phyloP scores from a whole-genome alignment of 805 yeast species.

The Wickerhamomyces sydowiorum region DNA sequence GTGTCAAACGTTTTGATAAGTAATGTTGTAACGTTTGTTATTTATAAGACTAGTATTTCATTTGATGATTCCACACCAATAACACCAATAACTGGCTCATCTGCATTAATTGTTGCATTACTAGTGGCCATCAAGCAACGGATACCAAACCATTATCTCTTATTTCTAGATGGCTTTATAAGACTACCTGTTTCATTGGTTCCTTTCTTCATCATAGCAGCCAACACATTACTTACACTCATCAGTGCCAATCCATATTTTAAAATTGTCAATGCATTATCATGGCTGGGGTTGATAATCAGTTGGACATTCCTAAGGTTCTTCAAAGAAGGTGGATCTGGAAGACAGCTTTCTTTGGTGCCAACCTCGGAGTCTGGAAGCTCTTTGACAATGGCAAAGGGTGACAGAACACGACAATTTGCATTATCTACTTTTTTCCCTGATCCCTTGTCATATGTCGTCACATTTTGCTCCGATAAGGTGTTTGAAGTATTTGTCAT shows the following conservation, averaged over 20 bases:
- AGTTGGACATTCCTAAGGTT: constrained; percentile 37
- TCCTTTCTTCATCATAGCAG: constrained; percentile 23
- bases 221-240: constrained; percentile 15
- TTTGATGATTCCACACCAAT: constrained; percentile 2
- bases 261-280: constrained; percentile 3
- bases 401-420: constrained; percentile 18
- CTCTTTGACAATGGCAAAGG: constrained; percentile 17
- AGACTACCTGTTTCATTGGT: constrained; percentile 26
- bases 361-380: constrained; percentile 30
- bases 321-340: constrained; percentile 35
- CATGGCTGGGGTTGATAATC: constrained; percentile 27
- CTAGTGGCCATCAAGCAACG: constrained; percentile 51
- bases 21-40: constrained; percentile 28
- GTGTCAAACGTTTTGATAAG: constrained; percentile 28
- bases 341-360: constrained; percentile 36
- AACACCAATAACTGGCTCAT: constrained; percentile 13
- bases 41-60: constrained; percentile 16
- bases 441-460: constrained; percentile 28
- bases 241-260: constrained; percentile 1
- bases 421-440: constrained; percentile 38
- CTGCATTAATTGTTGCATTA: constrained; percentile 33
- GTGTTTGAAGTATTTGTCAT: constrained; percentile 21
- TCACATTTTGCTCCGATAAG: constrained; percentile 15
- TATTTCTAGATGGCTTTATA: constrained; percentile 40
- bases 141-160: constrained; percentile 45